Conservation (phyloP, 2,329 filamentous ascomycete genomes). For the Blastomyces emzantsi region DNA sequence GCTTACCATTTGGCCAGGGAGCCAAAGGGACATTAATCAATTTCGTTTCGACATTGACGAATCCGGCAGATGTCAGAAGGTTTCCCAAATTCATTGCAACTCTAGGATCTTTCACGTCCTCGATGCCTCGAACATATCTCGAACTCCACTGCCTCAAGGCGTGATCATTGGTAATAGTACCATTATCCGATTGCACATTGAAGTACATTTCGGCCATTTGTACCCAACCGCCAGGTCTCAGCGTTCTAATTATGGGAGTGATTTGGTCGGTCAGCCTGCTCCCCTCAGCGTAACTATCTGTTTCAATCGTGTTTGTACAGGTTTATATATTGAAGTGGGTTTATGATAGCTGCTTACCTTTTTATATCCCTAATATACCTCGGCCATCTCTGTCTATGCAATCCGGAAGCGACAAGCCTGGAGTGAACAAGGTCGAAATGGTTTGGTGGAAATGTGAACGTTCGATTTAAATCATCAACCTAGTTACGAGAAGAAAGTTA, state of each 20-base stretch:
- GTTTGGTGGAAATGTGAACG: slow-evolving; percentile 58
- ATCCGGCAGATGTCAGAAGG: slow-evolving; percentile 54
- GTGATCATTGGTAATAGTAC: slow-evolving; percentile 59
- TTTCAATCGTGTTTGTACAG: not conserved
- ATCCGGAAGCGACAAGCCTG: slow-evolving; percentile 50
- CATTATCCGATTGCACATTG: slow-evolving; percentile 78
- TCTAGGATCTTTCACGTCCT: slow-evolving; percentile 57
- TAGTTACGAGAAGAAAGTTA: slow-evolving; percentile 21
- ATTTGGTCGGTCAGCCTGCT: slow-evolving; percentile 1
- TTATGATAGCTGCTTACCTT: slow-evolving; percentile 27
- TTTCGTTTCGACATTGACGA: slow-evolving; percentile 57
- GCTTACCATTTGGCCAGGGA: slow-evolving; percentile 57
- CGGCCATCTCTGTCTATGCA: slow-evolving; percentile 63
- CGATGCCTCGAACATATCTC: slow-evolving; percentile 53
- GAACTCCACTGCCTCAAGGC: slow-evolving; percentile 59
- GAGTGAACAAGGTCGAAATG: slow-evolving; percentile 81
- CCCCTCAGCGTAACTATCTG: not conserved
- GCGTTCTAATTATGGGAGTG: slow-evolving; percentile 37
- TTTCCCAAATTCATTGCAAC: slow-evolving; percentile 52
- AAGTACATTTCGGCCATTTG: slow-evolving; percentile 85
- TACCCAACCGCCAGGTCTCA: slow-evolving; percentile 71
- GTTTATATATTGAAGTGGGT: not conserved
- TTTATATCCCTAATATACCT: slow-evolving; percentile 69
- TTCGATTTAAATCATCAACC: slow-evolving; percentile 62
- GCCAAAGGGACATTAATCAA: slow-evolving; percentile 61